These are phyloP conservation scores for Ceratobasidium sp. DNA, from an alignment of 1,284 basidiomycete genomes.

Conservation along the genomic window DNA sequence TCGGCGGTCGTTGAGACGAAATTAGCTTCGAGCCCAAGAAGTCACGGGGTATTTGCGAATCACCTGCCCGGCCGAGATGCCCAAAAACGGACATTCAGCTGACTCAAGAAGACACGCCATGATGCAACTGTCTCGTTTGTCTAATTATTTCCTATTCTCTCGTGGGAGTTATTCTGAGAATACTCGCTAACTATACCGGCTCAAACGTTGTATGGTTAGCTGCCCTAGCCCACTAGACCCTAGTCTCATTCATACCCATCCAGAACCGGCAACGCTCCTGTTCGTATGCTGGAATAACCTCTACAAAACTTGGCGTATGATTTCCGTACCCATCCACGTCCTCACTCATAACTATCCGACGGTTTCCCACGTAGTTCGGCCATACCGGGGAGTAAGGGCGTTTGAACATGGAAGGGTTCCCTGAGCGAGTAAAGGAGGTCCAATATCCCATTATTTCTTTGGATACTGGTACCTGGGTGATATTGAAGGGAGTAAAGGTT, in stretches of 20 bases:
- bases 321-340: conserved; percentile 37
- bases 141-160: too few species aligned
- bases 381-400: conserved; percentile 49
- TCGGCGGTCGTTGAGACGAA: not conserved
- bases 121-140: too few species aligned
- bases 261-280: conserved; percentile 53
- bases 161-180: conserved; percentile 21
- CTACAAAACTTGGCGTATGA: conserved; percentile 44
- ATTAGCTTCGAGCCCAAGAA: not conserved
- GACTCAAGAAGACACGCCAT: not conserved
- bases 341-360: conserved; percentile 45
- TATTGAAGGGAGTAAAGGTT: conserved; percentile 3
- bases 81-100: not conserved
- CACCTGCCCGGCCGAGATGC: not conserved
- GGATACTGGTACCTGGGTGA: conserved; percentile 52
- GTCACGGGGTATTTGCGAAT: conserved; percentile 18
- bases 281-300: conserved; percentile 48
- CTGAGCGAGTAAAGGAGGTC: conserved; percentile 54
- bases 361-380: conserved; percentile 43
- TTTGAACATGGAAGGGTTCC: conserved; percentile 50
- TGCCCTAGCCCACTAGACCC: too few species aligned
- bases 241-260: conserved; percentile 51
- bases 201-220: too few species aligned
- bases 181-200: conserved; percentile 7
- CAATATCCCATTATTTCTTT: conserved; percentile 56